phyloP scores from a whole-genome alignment of 75 land plant species.

The Cryptomeria japonica region DNA sequence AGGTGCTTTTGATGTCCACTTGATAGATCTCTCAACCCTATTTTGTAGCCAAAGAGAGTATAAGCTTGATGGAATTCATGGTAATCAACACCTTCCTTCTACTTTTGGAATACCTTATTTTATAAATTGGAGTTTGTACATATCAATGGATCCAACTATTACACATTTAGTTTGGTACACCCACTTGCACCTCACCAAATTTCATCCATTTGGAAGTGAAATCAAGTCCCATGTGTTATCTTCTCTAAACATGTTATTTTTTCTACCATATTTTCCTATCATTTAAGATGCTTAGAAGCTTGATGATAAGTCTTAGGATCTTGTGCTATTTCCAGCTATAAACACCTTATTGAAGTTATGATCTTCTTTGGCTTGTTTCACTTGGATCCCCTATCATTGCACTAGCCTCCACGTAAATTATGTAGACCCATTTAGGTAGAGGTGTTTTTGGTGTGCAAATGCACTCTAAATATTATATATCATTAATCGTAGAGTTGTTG shows the following conservation, averaged over 20 bases:
- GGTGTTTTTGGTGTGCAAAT: too few species aligned
- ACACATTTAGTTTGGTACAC: slow-evolving; percentile 18
- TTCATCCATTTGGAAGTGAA: slow-evolving; percentile 14
- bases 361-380: too few species aligned
- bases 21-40: too few species aligned
- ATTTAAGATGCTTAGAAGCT: background rate
- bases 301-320: too few species aligned
- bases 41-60: slow-evolving; percentile 9
- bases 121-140: slow-evolving; percentile 5
- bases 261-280: slow-evolving; percentile 11
- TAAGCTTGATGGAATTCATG: background rate
- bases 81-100: slow-evolving; percentile 12
- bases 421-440: too few species aligned
- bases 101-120: slow-evolving; percentile 14
- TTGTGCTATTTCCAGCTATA: too few species aligned
- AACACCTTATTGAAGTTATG: too few species aligned
- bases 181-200: slow-evolving; percentile 25
- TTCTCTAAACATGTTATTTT: too few species aligned
- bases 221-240: slow-evolving; percentile 29
- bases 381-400: too few species aligned
- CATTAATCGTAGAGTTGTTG: too few species aligned
- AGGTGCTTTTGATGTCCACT: background rate
- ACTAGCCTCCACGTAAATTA: too few species aligned
- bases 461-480: too few species aligned
- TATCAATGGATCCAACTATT: slow-evolving; percentile 12